These are phyloP conservation scores for Acephala macrosclerotiorum DNA, from an alignment of 2,329 filamentous ascomycete species.

Conservation along the genomic window DNA sequence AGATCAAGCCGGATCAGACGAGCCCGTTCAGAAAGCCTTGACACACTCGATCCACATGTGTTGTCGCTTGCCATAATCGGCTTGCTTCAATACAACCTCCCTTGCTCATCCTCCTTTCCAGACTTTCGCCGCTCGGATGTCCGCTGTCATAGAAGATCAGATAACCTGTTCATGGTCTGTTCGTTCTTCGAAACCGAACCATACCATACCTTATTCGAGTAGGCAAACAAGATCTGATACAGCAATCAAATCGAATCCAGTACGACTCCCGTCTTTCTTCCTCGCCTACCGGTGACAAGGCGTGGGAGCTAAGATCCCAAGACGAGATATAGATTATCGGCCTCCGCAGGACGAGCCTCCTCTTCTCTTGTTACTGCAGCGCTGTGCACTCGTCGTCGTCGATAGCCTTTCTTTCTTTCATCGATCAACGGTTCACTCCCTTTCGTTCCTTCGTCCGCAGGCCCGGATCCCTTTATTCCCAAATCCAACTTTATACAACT, in stretches of 20 bases:
- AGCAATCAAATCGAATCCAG: conserved; percentile 42
- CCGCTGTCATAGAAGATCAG: conserved; percentile 59
- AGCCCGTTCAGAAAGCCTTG: conserved; percentile 27
- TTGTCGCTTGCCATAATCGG: conserved; percentile 24
- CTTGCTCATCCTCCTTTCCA: conserved; percentile 13
- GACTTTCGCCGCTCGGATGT: conserved; percentile 57
- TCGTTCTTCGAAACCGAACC: conserved; percentile 53
- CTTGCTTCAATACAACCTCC: conserved; percentile 23
- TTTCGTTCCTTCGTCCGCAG: conserved; percentile 50
- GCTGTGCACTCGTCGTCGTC: conserved; percentile 58
- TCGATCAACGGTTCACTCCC: conserved; percentile 46
- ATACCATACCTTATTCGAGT: conserved; percentile 48
- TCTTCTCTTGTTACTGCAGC: conserved; percentile 28
- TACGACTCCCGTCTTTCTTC: conserved; percentile 33
- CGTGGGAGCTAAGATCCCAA: conserved; percentile 33
- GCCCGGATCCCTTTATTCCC: conserved; percentile 57
- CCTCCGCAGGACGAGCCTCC: conserved; percentile 19
- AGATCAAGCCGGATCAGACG: conserved; percentile 35
- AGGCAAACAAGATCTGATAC: conserved; percentile 48
- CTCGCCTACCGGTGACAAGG: conserved; percentile 28
- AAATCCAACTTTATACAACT: conserved; percentile 19
- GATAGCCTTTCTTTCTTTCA: conserved; percentile 60
- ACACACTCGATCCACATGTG: conserved; percentile 32
- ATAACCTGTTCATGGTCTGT: conserved; percentile 57
- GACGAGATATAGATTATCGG: conserved; percentile 48